These are phyloP conservation scores for Candida tammaniensis DNA, from an alignment of 805 yeast genomes.

Conservation along the genomic window DNA sequence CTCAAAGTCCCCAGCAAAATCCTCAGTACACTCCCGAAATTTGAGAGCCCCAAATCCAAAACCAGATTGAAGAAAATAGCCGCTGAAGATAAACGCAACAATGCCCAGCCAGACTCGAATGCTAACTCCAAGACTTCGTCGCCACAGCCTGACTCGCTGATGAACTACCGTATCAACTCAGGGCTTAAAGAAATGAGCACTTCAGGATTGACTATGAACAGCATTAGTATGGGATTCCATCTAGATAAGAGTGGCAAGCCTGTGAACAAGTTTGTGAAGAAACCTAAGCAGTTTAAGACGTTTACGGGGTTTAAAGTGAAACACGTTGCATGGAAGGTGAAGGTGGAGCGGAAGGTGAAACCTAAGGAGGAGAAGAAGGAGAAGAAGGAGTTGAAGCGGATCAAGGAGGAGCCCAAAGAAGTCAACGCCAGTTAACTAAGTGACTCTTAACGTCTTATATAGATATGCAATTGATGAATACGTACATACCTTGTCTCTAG, in stretches of 20 bases:
- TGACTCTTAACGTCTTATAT: too few relatives aligned
- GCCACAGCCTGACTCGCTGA: conserved; percentile 22
- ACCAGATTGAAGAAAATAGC: conserved; percentile 30
- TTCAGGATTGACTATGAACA: conserved; percentile 38
- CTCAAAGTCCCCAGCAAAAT: conserved; percentile 27
- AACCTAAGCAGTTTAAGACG: conserved; percentile 35
- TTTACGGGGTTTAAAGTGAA: conserved; percentile 41
- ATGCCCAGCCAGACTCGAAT: conserved; percentile 8
- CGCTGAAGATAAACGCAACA: conserved; percentile 25
- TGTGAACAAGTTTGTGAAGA: conserved; percentile 32
- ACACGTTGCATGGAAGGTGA: conserved; percentile 19
- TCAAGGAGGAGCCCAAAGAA: conserved; percentile 5
- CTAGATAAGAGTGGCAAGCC: conserved; percentile 39
- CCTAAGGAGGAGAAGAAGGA: conserved; percentile 3
- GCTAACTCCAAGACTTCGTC: conserved; percentile 24
- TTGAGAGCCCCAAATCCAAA: conserved; percentile 30
- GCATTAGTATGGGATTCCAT: conserved; percentile 22
- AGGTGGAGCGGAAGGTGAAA: conserved; percentile 11
- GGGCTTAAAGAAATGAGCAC: conserved; percentile 41
- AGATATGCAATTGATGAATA: too few relatives aligned
- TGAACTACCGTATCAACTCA: conserved; percentile 30
- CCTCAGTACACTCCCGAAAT: conserved; percentile 33
- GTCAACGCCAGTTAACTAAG: too few relatives aligned
- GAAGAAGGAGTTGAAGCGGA: background rate
- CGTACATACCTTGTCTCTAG: too few relatives aligned